Evolutionary conservation across 2,329 filamentous ascomycete species (phyloP).

Genomic region (Pseudogymnoascus sp.): DNA sequence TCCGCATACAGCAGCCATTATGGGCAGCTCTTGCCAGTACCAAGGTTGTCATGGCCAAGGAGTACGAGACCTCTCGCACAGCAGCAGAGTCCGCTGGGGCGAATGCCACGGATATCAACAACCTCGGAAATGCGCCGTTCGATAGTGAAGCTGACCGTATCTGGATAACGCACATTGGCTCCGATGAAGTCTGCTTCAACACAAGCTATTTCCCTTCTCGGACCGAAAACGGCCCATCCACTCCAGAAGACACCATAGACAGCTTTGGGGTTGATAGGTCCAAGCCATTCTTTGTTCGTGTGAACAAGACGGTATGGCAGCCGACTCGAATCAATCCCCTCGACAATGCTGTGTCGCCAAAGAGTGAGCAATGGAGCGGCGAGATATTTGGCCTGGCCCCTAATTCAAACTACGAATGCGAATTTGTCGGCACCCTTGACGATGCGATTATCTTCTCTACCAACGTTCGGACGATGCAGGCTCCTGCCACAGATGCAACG

Average conservation of each 20-base stretch:
- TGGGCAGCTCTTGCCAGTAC: conserved; percentile 94
- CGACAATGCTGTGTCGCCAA: conserved; percentile 21
- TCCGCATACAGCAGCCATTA: conserved; percentile 81
- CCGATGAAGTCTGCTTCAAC: conserved; percentile 69
- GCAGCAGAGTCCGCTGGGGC: conserved; percentile 65
- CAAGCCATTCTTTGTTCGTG: conserved; percentile 70
- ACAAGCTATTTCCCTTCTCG: conserved; percentile 52
- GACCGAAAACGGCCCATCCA: conserved; percentile 25
- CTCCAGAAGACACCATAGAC: conserved; percentile 19
- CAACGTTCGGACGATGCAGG: conserved; percentile 43
- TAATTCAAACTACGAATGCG: conserved; percentile 67
- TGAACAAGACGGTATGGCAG: conserved; percentile 75
- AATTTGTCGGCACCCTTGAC: conserved; percentile 63
- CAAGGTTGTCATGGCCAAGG: conserved; percentile 92
- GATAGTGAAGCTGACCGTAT: conserved; percentile 62
- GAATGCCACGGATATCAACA: conserved; percentile 68
- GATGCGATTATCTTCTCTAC: conserved; percentile 61
- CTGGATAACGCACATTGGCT: conserved; percentile 73
- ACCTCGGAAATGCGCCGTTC: conserved; percentile 68
- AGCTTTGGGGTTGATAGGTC: conserved; percentile 50
- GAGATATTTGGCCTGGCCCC: conserved; percentile 63
- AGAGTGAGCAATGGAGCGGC: conserved; percentile 58
- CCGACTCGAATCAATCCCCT: conserved; percentile 60
- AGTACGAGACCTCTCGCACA: conserved; percentile 74
- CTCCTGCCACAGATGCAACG: conserved; percentile 23